Evolutionary conservation across 805 yeast genomes (phyloP), one percentile per base, ranked within the genome.

Genomic region (Kazachstania taianensis): DNA sequence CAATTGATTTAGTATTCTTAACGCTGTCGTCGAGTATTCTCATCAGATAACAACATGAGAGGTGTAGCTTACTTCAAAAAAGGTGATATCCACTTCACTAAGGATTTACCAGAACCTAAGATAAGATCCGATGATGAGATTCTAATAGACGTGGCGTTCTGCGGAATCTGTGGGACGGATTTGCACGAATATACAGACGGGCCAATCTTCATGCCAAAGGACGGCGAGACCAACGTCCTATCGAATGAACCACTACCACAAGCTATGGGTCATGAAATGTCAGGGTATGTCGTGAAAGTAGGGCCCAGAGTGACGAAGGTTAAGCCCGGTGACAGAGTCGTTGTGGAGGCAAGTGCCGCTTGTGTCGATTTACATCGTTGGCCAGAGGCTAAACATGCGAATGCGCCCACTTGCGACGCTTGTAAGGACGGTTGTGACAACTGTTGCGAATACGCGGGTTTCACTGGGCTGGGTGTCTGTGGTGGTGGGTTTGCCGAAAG

Each of bases 151-250:
- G 65, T 69, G 14, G 49, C 61, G 7, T 70, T 59, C 50, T 72
- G 78, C 48, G 80, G 81, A 3, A 72, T 75, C 28, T 75, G 81
- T 46, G 81, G 81, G 14, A 62, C 76, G 1, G 80, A 74, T 48
- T 55, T 74, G 27, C 77, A 73, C 44, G 75, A 77, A 48, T 74
- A 63, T 44, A 42, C 58, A 15, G 73, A 68, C 25, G 78, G 77
- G 1, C 81, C 82, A 14, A 72, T 72, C 37, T 73, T 76, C 48
- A 70, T 72, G 55, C 65, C 63, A 7, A 51, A 60, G 41, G 57
- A 52, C 30, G 65, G 66, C 18, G 38, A 46, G 24, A 46, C 46
- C 1, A 59, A 68, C 39, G 49, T 53, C 9, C 45, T 70, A 12
- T 66, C 71, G 0, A 66, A 67, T 7, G 46, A 55, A 16, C 42